Percentiles rank a stretch among this genome's conserved stretches.
These are phyloP conservation scores for Avicennia marina DNA, from an alignment of 257 asterid species.

Conservation along the genomic window DNA sequence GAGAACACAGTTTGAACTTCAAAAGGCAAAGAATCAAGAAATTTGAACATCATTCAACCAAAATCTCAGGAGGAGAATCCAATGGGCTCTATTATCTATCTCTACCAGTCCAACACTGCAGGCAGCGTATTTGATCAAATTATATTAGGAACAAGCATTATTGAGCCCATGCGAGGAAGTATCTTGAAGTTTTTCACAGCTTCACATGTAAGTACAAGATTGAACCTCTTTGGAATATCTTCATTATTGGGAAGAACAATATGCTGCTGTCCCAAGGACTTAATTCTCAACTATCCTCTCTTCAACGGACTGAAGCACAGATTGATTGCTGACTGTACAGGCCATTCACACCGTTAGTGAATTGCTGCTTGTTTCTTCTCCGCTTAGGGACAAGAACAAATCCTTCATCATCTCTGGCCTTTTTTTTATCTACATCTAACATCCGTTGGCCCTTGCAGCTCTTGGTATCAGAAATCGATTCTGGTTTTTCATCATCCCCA, in stretches of 20 bases:
- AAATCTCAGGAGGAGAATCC: conserved; percentile 24
- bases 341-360: conserved; percentile 57
- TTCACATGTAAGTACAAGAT: no score
- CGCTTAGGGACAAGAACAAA: conserved; percentile 83
- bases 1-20: conserved; percentile 11
- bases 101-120: conserved; percentile 13
- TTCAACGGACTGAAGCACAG: conserved; percentile 81
- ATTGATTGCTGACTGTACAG: conserved; percentile 75
- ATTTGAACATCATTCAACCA: conserved; percentile 27
- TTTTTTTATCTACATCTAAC: conserved; percentile 33
- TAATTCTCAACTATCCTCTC: conserved; percentile 9
- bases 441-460: conserved; percentile 23
- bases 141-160: no score
- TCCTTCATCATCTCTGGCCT: conserved; percentile 75
- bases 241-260: no score
- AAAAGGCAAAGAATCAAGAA: conserved; percentile 23
- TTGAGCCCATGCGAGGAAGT: no score
- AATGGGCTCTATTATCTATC: conserved; percentile 19
- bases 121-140: no score
- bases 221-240: no score
- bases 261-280: conserved; percentile 5
- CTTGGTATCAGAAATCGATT: conserved; percentile 24
- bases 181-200: not conserved
- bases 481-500: conserved; percentile 49
- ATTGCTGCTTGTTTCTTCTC: conserved; percentile 79